Percentiles rank a stretch among this genome's conserved stretches.
phyloP scores from a whole-genome alignment of 2,329 filamentous ascomycete species.

The Phialophora expanda region DNA sequence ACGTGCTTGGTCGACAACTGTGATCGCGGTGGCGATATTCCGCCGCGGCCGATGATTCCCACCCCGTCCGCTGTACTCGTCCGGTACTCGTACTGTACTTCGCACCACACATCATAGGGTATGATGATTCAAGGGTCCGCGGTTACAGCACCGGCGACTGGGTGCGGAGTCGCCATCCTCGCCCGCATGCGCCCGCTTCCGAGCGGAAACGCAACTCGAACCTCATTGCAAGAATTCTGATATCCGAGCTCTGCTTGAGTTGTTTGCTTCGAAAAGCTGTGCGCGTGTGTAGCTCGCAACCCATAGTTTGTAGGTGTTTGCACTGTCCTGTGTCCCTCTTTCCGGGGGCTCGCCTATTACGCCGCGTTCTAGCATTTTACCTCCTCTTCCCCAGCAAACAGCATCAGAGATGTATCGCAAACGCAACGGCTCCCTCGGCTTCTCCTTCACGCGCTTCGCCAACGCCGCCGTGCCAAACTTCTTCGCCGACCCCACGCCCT shows the following conservation, averaged over 20 bases:
- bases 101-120: too few species aligned
- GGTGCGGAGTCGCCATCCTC: background rate
- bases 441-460: constrained; percentile 35
- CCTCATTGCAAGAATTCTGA: background rate
- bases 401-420: constrained; percentile 31
- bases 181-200: background rate
- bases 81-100: too few species aligned
- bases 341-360: background rate
- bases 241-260: background rate
- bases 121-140: background rate
- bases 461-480: constrained; percentile 34
- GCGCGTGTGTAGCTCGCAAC: background rate
- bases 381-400: background rate
- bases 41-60: background rate
- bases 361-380: background rate
- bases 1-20: background rate
- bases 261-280: background rate
- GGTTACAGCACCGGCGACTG: background rate
- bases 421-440: constrained; percentile 34
- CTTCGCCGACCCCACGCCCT: constrained; percentile 19
- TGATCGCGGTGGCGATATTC: background rate
- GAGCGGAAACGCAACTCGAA: background rate
- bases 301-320: background rate
- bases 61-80: background rate
- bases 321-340: background rate